Base-by-base conservation (phyloP, 129 eudicot species). In the Flaveria linearis region DNA sequence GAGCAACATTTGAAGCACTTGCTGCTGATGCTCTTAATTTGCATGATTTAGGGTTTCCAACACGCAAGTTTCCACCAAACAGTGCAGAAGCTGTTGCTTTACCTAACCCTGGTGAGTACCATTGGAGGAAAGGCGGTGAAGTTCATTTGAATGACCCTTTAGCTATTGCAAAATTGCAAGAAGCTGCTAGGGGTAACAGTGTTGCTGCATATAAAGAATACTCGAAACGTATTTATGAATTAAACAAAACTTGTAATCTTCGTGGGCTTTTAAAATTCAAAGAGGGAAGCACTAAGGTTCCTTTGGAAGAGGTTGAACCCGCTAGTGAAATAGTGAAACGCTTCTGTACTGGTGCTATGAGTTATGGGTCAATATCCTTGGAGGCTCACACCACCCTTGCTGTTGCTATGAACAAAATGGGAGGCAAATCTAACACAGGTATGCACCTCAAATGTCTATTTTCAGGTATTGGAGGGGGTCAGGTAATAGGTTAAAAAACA, bases 391-490 rank as follows among this genome's bases (percentile, higher is more conserved):
- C 92, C 9, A 95, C 99, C 52, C 89, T 95, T 76, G 99, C 99
- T 33, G 78, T 91, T 18, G 99, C 99, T 5, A 95, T 95, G 99
- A 95, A 95, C 83, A 91, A 86, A 75, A 82, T 95, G 16, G 99
- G 99, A 25, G 99, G 99, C 57, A 95, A 89, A 85, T 95, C 99
- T 6, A 95, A 95, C 79, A 91, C 99, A 53, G 98, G 98, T 93
- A 80, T 68, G 90, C 51, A 26, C n/a, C 42, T 55, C 12, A 14
- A 55, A 43, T 33, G 73, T 25, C 49, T 13, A 14, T 26, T 14
- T 28, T 58, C 33, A 58, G 16, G 39, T 22, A 11, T 9, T 28
- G 47, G 1, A 11, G 2, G 10, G 6, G 18, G 73, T 68, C 26
- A 26, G 36, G 72, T 42, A 42, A 67, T 8, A 15, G 23, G 33